Evolutionary conservation across 352 stramenopile species (phyloP), one percentile per base, ranked within the genome.

Genomic region (Globisporangium paddicum): DNA sequence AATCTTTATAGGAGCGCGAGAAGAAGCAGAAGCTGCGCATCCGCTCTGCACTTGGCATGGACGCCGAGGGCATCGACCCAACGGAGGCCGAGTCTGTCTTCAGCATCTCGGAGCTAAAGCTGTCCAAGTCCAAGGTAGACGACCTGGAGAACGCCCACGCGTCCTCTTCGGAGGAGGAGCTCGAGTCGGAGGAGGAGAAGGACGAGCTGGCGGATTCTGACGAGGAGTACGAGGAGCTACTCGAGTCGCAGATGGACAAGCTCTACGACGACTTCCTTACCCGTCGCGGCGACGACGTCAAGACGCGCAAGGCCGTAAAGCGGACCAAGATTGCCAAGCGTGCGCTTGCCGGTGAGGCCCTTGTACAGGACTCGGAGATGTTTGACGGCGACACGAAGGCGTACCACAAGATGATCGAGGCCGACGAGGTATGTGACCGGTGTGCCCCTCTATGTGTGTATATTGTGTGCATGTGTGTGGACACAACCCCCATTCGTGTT

Each of bases 331-430:
- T 95, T 2, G 86, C 86, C 0, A 95, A 95, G 53, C 84, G 86
- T 34, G 86, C 86, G 25, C 60, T 95, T 9, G 86, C 86, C 28
- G 86, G 86, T 1, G 82, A 94, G 41, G 80, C 86, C 4, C 67
- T 95, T 0, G 81, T 89, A 0, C 79, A 93, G 13, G 86, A 94
- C 52, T 81, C 75, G 26, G 75, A 85, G 44, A 91, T 95, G 77
- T 95, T 77, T 34, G 86, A 95, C 48, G 82, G 82, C 11, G 83
- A 95, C 66, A 73, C 77, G 55, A 75, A 82, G 42, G 71, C 80
- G 60, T 95, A 95, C 60, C 71, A 87, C 55, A 85, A 93, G 77
- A 85, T 94, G 82, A 94, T 95, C 66, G 87, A 92, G 26, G 77
- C 81, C 0, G 84, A 94, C 30, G 86, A 90, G 82, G 86, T 94